phyloP scores from a whole-genome alignment of 2,329 filamentous ascomycete species.

The Alternaria infectoria region DNA sequence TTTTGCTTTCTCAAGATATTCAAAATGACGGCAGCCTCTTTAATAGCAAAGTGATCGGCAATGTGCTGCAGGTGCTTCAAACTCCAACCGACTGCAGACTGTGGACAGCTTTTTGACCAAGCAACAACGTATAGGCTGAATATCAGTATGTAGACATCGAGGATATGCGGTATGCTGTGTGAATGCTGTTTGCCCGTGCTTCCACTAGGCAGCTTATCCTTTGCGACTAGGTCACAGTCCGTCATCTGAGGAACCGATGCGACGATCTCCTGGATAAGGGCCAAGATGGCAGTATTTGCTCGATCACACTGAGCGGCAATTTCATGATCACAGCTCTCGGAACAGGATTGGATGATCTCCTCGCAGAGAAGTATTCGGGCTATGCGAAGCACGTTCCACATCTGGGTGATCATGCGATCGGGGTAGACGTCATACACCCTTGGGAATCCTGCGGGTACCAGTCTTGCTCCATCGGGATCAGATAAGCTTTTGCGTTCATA shows the following conservation, averaged over 20 bases:
- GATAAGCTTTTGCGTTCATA: constrained; percentile 14
- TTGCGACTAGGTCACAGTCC: constrained; percentile 26
- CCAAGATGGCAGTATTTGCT: constrained; percentile 24
- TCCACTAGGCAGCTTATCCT: constrained; percentile 18
- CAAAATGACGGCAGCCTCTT: constrained; percentile 16
- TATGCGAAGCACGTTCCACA: constrained; percentile 40
- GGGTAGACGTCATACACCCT: constrained; percentile 38
- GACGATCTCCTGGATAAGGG: constrained; percentile 38
- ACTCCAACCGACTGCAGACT: constrained; percentile 3
- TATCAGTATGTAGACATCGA: constrained; percentile 26
- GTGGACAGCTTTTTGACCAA: constrained; percentile 13
- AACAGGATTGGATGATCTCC: constrained; percentile 20
- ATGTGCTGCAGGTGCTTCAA: constrained; percentile 16
- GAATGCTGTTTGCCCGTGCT: constrained; percentile 2
- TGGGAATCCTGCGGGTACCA: constrained; percentile 13
- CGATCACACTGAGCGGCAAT: neutral
- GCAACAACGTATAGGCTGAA: constrained; percentile 23
- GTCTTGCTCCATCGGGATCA: neutral
- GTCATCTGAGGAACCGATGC: constrained; percentile 42
- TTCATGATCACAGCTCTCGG: neutral
- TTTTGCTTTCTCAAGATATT: constrained; percentile 9
- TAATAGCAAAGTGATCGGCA: constrained; percentile 24
- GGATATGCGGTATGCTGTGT: constrained; percentile 20
- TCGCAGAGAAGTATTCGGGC: constrained; percentile 44
- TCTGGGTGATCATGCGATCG: constrained; percentile 36